phyloP scores from a whole-genome alignment of 2,329 filamentous ascomycete species.

The Gaeumannomyces tritici region DNA sequence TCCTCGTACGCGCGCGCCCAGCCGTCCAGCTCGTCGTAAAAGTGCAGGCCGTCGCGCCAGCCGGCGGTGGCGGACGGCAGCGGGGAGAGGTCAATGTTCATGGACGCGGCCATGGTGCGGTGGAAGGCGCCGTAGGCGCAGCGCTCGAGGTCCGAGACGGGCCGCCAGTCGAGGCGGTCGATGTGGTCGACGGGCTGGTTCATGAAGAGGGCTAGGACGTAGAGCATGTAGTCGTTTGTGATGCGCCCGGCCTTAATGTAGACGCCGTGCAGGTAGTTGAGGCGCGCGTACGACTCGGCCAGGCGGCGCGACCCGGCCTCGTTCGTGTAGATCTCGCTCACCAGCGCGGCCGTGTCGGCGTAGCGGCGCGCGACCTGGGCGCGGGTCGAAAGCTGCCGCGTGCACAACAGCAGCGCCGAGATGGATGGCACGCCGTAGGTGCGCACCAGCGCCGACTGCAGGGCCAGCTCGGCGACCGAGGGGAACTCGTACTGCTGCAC shows the following conservation, averaged over 20 bases:
- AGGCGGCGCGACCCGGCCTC: conserved; percentile 23
- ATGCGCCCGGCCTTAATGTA: conserved; percentile 24
- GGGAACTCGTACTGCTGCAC: conserved; percentile 26
- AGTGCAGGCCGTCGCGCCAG: conserved; percentile 43
- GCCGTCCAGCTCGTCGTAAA: conserved; percentile 33
- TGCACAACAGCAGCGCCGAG: conserved; percentile 23
- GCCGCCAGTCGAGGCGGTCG: conserved; percentile 59
- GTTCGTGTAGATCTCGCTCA: conserved; percentile 20
- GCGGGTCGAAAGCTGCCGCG: conserved; percentile 11
- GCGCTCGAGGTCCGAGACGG: conserved; percentile 54
- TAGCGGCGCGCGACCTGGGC: neutral
- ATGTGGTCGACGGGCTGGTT: conserved; percentile 57
- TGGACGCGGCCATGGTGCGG: conserved; percentile 61
- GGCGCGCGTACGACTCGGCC: conserved; percentile 24
- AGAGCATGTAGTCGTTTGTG: conserved; percentile 25
- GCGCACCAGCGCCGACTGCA: conserved; percentile 30
- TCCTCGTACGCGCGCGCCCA: conserved; percentile 51
- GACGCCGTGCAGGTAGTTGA: conserved; percentile 27
- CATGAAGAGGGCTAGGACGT: conserved; percentile 47
- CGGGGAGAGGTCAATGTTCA: conserved; percentile 47
- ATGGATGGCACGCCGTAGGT: conserved; percentile 30
- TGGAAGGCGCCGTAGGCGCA: conserved; percentile 61
- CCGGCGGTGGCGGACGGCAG: neutral
- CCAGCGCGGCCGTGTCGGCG: conserved; percentile 2
- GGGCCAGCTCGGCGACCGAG: conserved; percentile 22